phyloP scores from a whole-genome alignment of 176 grass and related monocot species.

The Aegilops longissima region DNA sequence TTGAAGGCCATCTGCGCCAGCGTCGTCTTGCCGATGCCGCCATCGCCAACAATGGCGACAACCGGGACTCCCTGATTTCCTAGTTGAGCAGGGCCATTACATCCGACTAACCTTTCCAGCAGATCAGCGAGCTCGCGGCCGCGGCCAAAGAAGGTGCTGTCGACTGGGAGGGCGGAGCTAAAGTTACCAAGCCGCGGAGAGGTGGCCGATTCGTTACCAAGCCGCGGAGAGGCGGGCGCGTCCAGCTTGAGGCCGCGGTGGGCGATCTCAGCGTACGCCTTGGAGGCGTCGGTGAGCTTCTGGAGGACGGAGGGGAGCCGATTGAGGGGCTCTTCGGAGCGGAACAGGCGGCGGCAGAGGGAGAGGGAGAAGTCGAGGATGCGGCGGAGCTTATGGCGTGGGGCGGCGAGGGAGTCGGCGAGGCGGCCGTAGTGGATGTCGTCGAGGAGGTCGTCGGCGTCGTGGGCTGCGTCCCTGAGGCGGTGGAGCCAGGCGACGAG shows the following conservation, averaged over 20 bases:
- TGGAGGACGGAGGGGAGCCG: constrained; percentile 21
- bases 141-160: constrained; percentile 1
- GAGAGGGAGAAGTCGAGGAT: background rate
- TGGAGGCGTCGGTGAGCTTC: background rate
- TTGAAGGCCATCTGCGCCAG: constrained; percentile 42
- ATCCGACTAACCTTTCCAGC: constrained; percentile 1
- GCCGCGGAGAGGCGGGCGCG: background rate
- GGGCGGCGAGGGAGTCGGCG: background rate
- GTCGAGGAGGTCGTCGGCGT: constrained; percentile 39
- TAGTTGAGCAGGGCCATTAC: background rate
- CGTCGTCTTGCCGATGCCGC: constrained; percentile 48
- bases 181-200: background rate
- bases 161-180: constrained; percentile 12
- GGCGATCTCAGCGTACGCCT: background rate
- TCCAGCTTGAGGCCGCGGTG: background rate
- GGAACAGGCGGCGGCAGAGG: background rate
- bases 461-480: constrained; percentile 24
- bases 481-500: constrained; percentile 15
- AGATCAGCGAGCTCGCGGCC: constrained; percentile 10
- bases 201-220: background rate
- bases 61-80: constrained; percentile 4
- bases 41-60: constrained; percentile 44
- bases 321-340: constrained; percentile 13
- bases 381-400: background rate
- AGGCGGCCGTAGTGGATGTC: constrained; percentile 20